phyloP scores from a whole-genome alignment of 2,329 filamentous ascomycete species.

The Berkeleyomyces basicola region DNA sequence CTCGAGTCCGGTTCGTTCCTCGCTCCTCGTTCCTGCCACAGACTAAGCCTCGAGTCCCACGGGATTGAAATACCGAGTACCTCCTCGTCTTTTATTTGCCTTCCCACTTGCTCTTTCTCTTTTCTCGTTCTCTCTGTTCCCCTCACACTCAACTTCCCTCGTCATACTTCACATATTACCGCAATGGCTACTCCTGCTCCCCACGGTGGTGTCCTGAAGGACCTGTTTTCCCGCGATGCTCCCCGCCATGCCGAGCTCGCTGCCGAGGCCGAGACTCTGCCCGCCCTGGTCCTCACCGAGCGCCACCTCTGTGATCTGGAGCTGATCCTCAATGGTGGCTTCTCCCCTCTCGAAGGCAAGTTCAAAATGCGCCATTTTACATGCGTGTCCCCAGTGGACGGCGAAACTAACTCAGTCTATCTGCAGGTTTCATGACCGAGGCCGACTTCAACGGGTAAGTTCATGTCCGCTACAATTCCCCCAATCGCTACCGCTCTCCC shows the following conservation, averaged over 20 bases:
- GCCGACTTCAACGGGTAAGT: conserved; percentile 85
- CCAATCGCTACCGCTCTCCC: neutral
- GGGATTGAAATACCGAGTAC: neutral
- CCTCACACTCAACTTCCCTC: neutral
- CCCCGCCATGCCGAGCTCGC: conserved; percentile 64
- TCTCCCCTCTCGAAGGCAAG: conserved; percentile 90
- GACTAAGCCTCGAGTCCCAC: neutral
- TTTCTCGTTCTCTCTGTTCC: neutral
- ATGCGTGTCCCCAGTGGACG: neutral
- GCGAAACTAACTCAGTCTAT: neutral
- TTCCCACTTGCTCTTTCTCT: conserved; percentile 13
- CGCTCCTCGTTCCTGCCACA: neutral
- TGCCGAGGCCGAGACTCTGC: conserved; percentile 71
- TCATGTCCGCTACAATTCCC: neutral
- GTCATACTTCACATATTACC: neutral
- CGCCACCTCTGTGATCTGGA: conserved; percentile 96
- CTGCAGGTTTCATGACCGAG: conserved; percentile 82
- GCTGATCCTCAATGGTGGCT: conserved; percentile 91
- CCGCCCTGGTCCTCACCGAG: conserved; percentile 72
- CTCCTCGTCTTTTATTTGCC: conserved; percentile 9
- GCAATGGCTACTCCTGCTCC: conserved; percentile 50
- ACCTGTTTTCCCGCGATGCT: conserved; percentile 84
- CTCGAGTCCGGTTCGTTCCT: neutral
- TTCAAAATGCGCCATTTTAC: conserved; percentile 17
- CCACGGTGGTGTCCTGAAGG: conserved; percentile 91